These are phyloP conservation scores for Solanum paucissectum DNA, from an alignment of 257 asterid genomes.

Conservation along the genomic window DNA sequence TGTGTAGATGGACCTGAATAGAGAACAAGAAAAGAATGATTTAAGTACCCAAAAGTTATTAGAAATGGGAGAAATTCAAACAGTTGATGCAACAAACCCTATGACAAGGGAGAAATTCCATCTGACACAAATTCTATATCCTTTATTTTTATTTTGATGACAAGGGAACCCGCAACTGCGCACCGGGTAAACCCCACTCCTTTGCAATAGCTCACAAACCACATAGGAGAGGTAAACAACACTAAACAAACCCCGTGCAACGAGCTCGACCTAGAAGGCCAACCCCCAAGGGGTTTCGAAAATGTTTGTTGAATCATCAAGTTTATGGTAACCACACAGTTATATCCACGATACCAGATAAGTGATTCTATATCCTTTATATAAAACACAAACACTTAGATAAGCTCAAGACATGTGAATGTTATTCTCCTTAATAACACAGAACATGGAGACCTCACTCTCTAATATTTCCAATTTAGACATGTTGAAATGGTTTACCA, in stretches of 20 bases:
- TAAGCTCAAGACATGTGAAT: background rate
- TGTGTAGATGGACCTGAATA: background rate
- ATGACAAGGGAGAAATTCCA: too few relatives aligned
- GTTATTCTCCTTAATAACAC: background rate
- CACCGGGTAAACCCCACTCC: background rate
- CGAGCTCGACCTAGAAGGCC: background rate
- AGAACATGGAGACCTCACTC: background rate
- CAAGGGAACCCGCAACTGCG: background rate
- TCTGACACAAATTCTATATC: background rate
- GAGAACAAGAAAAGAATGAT: background rate
- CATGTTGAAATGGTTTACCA: background rate
- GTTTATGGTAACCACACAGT: background rate
- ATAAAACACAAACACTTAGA: background rate
- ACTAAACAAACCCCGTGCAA: background rate
- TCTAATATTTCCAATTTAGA: background rate
- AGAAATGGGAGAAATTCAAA: background rate
- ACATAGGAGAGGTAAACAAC: background rate
- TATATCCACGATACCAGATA: background rate
- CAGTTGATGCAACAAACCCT: background rate
- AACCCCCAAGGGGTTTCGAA: background rate
- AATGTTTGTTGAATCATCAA: background rate
- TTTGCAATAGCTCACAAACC: background rate
- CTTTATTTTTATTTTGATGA: too few relatives aligned
- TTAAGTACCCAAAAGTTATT: background rate
- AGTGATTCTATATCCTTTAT: background rate